A percentile compares a stretch with the other conserved stretches of the same genome.
Conservation (phyloP, 768 basidiomycete species). For the Hemileccinum impolitum region DNA sequence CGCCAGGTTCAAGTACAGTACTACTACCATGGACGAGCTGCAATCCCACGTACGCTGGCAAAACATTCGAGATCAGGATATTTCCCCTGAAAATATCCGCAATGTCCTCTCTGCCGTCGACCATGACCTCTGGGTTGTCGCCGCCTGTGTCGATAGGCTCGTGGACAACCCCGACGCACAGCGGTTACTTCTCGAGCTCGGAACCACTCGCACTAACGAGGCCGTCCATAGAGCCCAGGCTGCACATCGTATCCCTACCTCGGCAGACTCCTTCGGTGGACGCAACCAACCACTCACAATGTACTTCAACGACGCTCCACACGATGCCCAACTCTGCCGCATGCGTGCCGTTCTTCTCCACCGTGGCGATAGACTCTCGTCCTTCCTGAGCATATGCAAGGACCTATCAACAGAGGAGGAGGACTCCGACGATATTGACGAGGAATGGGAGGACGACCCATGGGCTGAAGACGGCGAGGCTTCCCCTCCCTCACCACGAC, state of each 20-base stretch:
- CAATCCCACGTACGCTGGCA: slow-evolving; percentile 53
- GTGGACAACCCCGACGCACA: slow-evolving; percentile 57
- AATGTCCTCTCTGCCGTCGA: slow-evolving; percentile 46
- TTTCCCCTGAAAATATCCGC: slow-evolving; percentile 49
- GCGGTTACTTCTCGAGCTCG: slow-evolving; percentile 56
- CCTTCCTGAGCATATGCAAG: slow-evolving; percentile 62
- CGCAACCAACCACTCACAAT: slow-evolving; percentile 34
- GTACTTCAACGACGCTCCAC: slow-evolving; percentile 55
- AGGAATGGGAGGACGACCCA: slow-evolving; percentile 55
- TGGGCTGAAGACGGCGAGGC: slow-evolving; percentile 55
- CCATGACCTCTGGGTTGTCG: slow-evolving; percentile 75
- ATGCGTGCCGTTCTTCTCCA: slow-evolving; percentile 68
- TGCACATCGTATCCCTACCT: slow-evolving; percentile 25
- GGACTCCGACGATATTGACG: slow-evolving; percentile 34
- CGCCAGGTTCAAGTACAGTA: not conserved
- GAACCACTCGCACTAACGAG: slow-evolving; percentile 54
- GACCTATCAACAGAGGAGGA: slow-evolving; percentile 30
- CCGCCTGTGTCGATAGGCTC: slow-evolving; percentile 69
- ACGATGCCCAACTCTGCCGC: slow-evolving; percentile 61
- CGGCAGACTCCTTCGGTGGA: slow-evolving; percentile 14
- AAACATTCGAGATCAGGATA: slow-evolving; percentile 50
- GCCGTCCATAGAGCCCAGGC: slow-evolving; percentile 48
- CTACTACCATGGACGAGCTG: slow-evolving; percentile 34
- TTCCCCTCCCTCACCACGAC: slow-evolving; percentile 17
- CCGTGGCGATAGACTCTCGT: slow-evolving; percentile 66